A percentile compares a stretch with the other conserved stretches of the same genome.
These are phyloP conservation scores for Plasmodium sp. DNA, from an alignment of 169 alveolate species.

Conservation along the genomic window DNA sequence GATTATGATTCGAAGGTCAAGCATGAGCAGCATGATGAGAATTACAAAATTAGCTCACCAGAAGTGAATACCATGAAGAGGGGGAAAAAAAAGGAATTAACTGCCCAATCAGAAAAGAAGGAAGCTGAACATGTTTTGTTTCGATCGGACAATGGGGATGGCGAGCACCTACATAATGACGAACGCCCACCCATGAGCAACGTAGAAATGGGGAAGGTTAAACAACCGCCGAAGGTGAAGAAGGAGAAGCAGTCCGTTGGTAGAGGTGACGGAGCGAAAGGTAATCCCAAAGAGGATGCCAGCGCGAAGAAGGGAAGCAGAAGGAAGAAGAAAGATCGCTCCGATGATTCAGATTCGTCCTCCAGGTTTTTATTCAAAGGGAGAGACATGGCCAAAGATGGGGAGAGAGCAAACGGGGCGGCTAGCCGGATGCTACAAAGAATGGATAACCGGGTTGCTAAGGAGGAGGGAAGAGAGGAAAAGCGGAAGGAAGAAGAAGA, in stretches of 20 bases:
- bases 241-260: background rate
- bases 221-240: background rate
- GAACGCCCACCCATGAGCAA: background rate
- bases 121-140: background rate
- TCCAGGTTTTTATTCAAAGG: background rate
- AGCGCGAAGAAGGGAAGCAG: background rate
- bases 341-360: background rate
- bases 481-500: background rate
- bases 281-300: background rate
- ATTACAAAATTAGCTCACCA: background rate
- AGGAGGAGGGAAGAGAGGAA: slow-evolving; percentile 14
- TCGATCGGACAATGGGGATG: background rate
- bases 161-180: background rate
- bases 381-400: background rate
- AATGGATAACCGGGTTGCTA: background rate
- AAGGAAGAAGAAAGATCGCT: background rate
- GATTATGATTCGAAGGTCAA: background rate
- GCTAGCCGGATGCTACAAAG: background rate
- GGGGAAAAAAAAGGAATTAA: background rate
- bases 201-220: background rate
- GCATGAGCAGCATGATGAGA: background rate
- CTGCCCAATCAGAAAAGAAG: background rate
- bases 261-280: background rate
- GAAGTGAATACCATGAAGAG: background rate
- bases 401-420: background rate